These are phyloP conservation scores for Cronartium quercuum DNA, from an alignment of 1,284 basidiomycete species.

Conservation along the genomic window DNA sequence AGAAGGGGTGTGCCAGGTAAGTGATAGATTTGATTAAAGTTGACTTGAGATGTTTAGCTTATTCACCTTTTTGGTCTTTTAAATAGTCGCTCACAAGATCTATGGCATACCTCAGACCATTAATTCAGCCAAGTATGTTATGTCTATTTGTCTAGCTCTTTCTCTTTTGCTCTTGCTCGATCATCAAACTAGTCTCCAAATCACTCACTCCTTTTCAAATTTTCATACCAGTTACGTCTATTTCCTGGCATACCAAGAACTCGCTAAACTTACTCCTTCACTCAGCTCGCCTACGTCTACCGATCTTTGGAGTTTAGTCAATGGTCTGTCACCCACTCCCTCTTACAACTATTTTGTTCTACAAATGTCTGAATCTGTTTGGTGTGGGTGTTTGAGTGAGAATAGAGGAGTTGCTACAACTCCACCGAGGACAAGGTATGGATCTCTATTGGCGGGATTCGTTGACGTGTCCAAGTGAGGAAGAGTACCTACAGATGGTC, in stretches of 20 bases:
- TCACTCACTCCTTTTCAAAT: conserved; percentile 64
- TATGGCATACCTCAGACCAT: conserved; percentile 95
- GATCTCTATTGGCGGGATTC: conserved; percentile 93
- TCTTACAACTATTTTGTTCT: not conserved
- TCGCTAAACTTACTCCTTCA: not conserved
- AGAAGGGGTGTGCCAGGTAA: conserved; percentile 74
- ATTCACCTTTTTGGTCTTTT: conserved; percentile 19
- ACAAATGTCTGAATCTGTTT: not conserved
- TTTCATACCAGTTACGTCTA: conserved; percentile 28
- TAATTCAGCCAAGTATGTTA: conserved; percentile 71
- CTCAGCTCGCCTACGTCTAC: not conserved
- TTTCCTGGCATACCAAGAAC: conserved; percentile 34
- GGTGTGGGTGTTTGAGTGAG: too few relatives aligned
- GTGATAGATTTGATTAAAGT: conserved; percentile 5
- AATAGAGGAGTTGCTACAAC: conserved; percentile 77
- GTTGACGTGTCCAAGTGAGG: conserved; percentile 83
- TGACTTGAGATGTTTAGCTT: not conserved
- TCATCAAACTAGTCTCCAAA: conserved; percentile 62
- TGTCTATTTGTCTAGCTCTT: conserved; percentile 77
- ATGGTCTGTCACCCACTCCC: conserved; percentile 8
- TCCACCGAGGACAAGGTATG: conserved; percentile 92
- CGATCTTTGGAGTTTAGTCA: conserved; percentile 27
- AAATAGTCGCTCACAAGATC: conserved; percentile 78
- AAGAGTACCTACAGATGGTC: conserved; percentile 92
- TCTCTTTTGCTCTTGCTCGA: too few relatives aligned